Evolutionary conservation across 192 early-diverging fungal genomes (phyloP).

Genomic region (Lobosporangium transversale): DNA sequence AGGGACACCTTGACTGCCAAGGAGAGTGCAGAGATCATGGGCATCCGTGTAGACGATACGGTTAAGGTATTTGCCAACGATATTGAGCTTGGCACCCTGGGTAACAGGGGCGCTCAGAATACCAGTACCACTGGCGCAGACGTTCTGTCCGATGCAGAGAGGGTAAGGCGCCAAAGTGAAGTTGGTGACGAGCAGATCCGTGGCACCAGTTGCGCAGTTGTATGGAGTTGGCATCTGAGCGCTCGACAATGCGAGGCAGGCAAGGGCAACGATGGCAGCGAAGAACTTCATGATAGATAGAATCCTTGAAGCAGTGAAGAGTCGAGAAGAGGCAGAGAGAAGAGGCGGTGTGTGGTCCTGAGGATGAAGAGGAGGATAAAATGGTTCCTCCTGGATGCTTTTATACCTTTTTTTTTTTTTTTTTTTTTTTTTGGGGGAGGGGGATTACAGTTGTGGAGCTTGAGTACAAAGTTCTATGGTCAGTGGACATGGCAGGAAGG

Average conservation of each 20-base stretch:
- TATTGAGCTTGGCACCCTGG: too few species aligned
- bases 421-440: too few species aligned
- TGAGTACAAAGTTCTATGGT: too few species aligned
- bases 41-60: too few species aligned
- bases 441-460: too few species aligned
- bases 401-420: too few species aligned
- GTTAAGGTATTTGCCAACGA: too few species aligned
- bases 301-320: too few species aligned
- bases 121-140: conserved; percentile 27
- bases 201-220: conserved; percentile 16
- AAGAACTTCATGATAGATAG: conserved; percentile 30
- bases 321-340: background rate
- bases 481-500: too few species aligned
- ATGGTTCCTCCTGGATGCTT: too few species aligned
- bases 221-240: background rate
- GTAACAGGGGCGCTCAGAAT: conserved; percentile 48
- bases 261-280: conserved; percentile 21
- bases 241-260: conserved; percentile 2
- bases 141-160: conserved; percentile 44
- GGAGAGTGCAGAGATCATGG: conserved; percentile 20
- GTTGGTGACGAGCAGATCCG: conserved; percentile 10
- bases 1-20: background rate
- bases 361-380: background rate
- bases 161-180: conserved; percentile 46
- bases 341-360: background rate